Percentiles rank a stretch among this genome's conserved stretches.
Evolutionary conservation across 352 stramenopile species (phyloP).

Genomic region (Phytophthora boehmeriae): DNA sequence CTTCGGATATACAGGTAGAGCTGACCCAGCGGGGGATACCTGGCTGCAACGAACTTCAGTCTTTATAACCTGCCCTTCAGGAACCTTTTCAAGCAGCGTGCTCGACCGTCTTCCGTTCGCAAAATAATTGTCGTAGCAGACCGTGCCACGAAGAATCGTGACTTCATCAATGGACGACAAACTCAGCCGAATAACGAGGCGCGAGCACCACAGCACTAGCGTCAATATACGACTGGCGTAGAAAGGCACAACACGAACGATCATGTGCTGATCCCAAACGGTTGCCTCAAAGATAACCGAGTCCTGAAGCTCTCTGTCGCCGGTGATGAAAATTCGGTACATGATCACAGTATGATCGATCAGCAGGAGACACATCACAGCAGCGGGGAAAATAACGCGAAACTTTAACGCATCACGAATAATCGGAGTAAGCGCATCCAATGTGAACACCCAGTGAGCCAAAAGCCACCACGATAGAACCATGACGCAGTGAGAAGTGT

Average conservation of each 20-base stretch:
- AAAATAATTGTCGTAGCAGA: constrained; percentile 41
- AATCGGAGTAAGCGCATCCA: constrained; percentile 42
- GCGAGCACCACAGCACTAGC: constrained; percentile 19
- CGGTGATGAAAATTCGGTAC: constrained; percentile 11
- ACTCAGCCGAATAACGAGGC: constrained; percentile 9
- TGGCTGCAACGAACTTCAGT: no score
- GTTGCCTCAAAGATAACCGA: constrained; percentile 13
- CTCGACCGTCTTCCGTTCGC: no score
- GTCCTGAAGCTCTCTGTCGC: constrained; percentile 7
- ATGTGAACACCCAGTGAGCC: constrained; percentile 39
- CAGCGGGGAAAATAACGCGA: constrained; percentile 6
- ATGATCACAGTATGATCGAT: constrained; percentile 15
- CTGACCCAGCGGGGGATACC: no score
- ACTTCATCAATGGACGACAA: constrained; percentile 19
- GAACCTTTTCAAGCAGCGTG: no score
- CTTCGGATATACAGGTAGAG: no score
- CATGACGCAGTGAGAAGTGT: constrained; percentile 12
- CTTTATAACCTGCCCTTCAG: no score
- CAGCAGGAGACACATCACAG: constrained; percentile 12
- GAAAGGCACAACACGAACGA: constrained; percentile 15
- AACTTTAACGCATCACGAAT: constrained; percentile 28
- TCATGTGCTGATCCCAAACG: constrained; percentile 18
- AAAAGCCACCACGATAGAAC: constrained; percentile 29
- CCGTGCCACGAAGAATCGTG: constrained; percentile 30
- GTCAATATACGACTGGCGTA: constrained; percentile 26